These are phyloP conservation scores for Fusarium veterinarium DNA, from an alignment of 2,329 filamentous ascomycete genomes.

Conservation along the genomic window DNA sequence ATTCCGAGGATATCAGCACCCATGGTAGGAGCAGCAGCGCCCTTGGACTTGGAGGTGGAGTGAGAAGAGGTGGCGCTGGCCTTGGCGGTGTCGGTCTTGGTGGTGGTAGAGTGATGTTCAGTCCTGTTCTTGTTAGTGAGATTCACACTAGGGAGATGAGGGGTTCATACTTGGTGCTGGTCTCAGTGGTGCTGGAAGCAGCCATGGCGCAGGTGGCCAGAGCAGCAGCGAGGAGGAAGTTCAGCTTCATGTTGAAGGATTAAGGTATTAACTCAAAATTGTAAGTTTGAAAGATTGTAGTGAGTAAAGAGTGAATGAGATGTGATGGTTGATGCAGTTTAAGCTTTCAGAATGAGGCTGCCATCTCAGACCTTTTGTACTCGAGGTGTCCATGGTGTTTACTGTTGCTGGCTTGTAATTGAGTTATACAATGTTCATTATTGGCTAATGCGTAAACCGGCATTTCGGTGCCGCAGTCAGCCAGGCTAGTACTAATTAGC, in stretches of 20 bases:
- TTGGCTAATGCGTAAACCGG: constrained; percentile 23
- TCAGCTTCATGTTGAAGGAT: constrained; percentile 22
- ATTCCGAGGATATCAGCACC: constrained; percentile 12
- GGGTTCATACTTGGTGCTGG: background rate
- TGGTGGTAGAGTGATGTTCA: background rate
- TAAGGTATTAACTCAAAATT: background rate
- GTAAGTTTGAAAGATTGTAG: background rate
- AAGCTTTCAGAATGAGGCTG: background rate
- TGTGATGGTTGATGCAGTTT: background rate
- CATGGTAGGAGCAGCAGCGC: constrained; percentile 15
- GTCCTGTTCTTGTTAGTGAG: background rate
- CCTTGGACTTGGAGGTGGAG: constrained; percentile 1
- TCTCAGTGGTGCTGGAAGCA: constrained; percentile 10
- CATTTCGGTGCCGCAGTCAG: constrained; percentile 13
- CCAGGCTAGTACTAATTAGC: background rate
- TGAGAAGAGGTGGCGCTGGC: background rate
- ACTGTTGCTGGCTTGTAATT: background rate
- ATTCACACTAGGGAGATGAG: rapidly evolving
- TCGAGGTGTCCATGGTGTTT: background rate
- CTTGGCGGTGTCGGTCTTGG: background rate
- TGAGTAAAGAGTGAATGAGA: background rate
- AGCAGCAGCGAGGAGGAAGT: constrained; percentile 13
- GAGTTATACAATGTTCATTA: background rate
- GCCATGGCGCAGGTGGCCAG: constrained; percentile 3
- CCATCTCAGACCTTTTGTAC: constrained; percentile 1